phyloP scores from a whole-genome alignment of 2,329 filamentous ascomycete genomes.

The Sclerotinia spermophila region DNA sequence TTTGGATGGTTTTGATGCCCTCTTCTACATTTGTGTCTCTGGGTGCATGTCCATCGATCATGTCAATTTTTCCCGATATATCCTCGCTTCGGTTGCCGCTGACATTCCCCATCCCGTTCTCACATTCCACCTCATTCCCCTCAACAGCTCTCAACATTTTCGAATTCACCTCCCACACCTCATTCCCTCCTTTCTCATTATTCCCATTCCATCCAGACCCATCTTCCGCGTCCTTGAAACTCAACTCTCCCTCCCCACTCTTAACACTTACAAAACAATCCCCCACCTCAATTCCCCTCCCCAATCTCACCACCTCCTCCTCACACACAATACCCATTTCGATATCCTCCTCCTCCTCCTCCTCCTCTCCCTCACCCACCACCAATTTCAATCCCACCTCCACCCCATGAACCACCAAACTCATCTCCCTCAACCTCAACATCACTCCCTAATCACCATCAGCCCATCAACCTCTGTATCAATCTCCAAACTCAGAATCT shows the following conservation, averaged over 20 bases:
- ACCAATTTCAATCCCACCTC: constrained; percentile 51
- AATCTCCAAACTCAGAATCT: constrained; percentile 48
- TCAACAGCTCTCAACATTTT: constrained; percentile 45
- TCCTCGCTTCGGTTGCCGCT: background rate
- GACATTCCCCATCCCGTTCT: constrained; percentile 3
- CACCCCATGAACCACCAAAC: constrained; percentile 48
- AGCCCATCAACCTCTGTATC: constrained; percentile 51
- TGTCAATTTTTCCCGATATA: constrained; percentile 27
- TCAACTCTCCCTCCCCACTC: constrained; percentile 38
- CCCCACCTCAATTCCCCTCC: constrained; percentile 48
- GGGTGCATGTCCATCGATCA: constrained; percentile 42
- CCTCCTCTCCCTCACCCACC: constrained; percentile 39
- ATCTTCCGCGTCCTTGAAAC: constrained; percentile 5
- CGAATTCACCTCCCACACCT: constrained; percentile 44
- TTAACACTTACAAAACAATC: constrained; percentile 54
- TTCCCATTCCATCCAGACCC: background rate
- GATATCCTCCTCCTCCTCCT: constrained; percentile 49
- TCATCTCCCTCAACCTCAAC: constrained; percentile 48
- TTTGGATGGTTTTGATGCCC: constrained; percentile 41
- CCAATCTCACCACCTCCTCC: constrained; percentile 46
- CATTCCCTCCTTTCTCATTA: constrained; percentile 40
- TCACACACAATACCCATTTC: constrained; percentile 51
- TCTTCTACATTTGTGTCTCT: constrained; percentile 38
- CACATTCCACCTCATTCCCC: constrained; percentile 27
- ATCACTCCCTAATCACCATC: constrained; percentile 50